phyloP scores from a whole-genome alignment of 225 moss, liverwort and hornwort genomes.

The Bryum argenteum region DNA sequence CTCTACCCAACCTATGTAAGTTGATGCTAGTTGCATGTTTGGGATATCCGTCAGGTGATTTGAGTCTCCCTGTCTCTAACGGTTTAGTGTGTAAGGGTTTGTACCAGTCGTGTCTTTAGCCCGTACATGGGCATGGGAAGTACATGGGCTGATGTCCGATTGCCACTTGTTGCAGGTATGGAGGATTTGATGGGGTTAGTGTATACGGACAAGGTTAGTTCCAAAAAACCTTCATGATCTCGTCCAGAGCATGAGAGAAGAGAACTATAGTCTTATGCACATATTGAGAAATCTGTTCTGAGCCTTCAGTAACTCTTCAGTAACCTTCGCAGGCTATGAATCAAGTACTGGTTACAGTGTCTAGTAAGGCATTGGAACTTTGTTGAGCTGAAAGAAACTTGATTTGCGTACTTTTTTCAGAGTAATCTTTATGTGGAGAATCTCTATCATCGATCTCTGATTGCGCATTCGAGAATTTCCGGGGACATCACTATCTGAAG shows the following conservation, averaged over 20 bases:
- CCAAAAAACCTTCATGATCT: slow-evolving; percentile 36
- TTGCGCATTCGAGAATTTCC: slow-evolving; percentile 3
- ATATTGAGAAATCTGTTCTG: neutral
- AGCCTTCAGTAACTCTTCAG: slow-evolving; percentile 1
- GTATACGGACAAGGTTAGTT: slow-evolving; percentile 71
- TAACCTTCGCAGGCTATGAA: neutral
- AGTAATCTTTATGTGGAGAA: neutral
- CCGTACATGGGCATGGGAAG: slow-evolving; percentile 33
- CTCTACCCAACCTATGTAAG: slow-evolving; percentile 59
- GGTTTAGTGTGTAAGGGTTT: slow-evolving; percentile 44
- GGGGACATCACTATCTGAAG: neutral
- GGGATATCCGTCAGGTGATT: slow-evolving; percentile 64
- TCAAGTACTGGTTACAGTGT: neutral
- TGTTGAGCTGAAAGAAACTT: neutral
- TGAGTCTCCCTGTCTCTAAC: slow-evolving; percentile 60
- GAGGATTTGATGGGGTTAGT: slow-evolving; percentile 75
- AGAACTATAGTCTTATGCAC: neutral
- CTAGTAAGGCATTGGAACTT: neutral
- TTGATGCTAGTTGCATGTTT: slow-evolving; percentile 63
- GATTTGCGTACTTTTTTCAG: neutral
- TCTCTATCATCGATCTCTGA: neutral
- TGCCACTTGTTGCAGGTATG: slow-evolving; percentile 65
- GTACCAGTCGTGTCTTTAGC: slow-evolving; percentile 43
- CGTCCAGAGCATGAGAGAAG: slow-evolving; percentile 26
- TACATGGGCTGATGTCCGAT: slow-evolving; percentile 33